A percentile compares a stretch with the other conserved stretches of the same genome.
Evolutionary conservation across 441 rosid species (phyloP).

Genomic region (Daphne laureola): DNA sequence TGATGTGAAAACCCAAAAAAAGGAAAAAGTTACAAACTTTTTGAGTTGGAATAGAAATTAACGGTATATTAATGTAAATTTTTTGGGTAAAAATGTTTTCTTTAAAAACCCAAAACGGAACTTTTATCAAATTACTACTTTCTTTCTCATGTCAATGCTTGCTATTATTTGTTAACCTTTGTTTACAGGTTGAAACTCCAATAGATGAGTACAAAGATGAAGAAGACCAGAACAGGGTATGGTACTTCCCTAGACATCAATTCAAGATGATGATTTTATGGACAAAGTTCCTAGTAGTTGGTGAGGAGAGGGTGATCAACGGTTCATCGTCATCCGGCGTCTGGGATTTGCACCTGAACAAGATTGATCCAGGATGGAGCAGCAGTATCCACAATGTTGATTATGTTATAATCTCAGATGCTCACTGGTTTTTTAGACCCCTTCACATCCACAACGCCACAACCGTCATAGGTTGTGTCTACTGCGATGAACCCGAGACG

Average conservation of each 20-base stretch:
- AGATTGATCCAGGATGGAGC: conserved; percentile 41
- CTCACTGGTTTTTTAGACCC: conserved; percentile 67
- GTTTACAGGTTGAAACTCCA: conserved; percentile 52
- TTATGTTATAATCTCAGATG: conserved; percentile 46
- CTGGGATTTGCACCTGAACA: conserved; percentile 34
- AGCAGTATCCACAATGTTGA: conserved; percentile 31
- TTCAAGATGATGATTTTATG: conserved; percentile 53
- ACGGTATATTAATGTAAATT: too few species aligned
- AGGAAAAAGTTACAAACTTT: too few species aligned
- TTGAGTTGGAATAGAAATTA: too few species aligned
- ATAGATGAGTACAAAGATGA: conserved; percentile 33
- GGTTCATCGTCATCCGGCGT: conserved; percentile 32
- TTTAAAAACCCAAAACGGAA: too few species aligned
- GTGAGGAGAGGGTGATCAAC: conserved; percentile 33
- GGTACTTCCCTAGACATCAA: conserved; percentile 47
- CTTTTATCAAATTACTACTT: too few species aligned
- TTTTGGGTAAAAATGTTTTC: too few species aligned
- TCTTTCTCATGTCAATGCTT: too few species aligned
- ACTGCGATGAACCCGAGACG: conserved; percentile 37
- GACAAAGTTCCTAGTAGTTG: conserved; percentile 51
- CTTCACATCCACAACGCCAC: conserved; percentile 34
- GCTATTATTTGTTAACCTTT: too few species aligned
- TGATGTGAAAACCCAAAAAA: too few species aligned
- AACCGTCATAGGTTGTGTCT: conserved; percentile 43
- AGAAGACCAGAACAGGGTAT: conserved; percentile 46